Conservation (phyloP, 768 basidiomycete genomes). For the Leucogyrophana mollusca region DNA sequence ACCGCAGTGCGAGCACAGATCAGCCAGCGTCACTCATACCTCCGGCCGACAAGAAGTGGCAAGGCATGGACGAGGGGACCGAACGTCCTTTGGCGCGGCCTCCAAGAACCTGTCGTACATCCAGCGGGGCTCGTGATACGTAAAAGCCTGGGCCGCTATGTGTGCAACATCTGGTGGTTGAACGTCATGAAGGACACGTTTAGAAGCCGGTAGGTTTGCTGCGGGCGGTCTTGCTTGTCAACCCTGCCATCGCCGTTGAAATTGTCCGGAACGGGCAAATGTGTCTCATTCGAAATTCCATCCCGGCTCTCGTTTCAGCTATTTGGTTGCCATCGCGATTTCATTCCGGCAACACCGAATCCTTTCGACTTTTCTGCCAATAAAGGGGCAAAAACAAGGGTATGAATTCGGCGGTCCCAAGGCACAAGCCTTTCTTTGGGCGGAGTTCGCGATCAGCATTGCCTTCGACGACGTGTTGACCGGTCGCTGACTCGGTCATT, state of each 20-base stretch:
- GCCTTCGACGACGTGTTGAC: constrained; percentile 12
- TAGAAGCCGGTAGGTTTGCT: constrained; percentile 51
- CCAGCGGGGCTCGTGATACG: constrained; percentile 79
- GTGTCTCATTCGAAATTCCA: constrained; percentile 16
- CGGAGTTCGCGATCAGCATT: constrained; percentile 29
- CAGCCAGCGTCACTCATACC: constrained; percentile 24
- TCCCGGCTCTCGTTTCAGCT: constrained; percentile 53
- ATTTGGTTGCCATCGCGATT: constrained; percentile 54
- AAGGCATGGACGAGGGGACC: constrained; percentile 72
- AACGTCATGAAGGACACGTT: constrained; percentile 88
- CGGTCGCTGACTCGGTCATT: constrained; percentile 25
- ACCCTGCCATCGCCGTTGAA: constrained; percentile 10
- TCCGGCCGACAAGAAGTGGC: constrained; percentile 76
- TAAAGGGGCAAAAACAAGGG: constrained; percentile 60
- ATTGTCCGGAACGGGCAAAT: constrained; percentile 21
- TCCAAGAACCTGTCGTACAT: constrained; percentile 81
- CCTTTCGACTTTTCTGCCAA: constrained; percentile 88
- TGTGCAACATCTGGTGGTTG: constrained; percentile 90
- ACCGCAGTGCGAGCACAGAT: constrained; percentile 4
- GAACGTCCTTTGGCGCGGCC: constrained; percentile 83
- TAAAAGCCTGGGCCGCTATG: constrained; percentile 71
- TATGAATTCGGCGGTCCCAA: constrained; percentile 44
- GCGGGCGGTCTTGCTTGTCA: constrained; percentile 7
- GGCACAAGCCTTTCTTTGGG: constrained; percentile 62
- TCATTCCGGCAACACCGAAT: constrained; percentile 87